Percentiles rank a stretch among this genome's conserved stretches.
These are phyloP conservation scores for Apophysomyces trapeziformis DNA, from an alignment of 371 early-diverging fungal genomes.

Conservation along the genomic window DNA sequence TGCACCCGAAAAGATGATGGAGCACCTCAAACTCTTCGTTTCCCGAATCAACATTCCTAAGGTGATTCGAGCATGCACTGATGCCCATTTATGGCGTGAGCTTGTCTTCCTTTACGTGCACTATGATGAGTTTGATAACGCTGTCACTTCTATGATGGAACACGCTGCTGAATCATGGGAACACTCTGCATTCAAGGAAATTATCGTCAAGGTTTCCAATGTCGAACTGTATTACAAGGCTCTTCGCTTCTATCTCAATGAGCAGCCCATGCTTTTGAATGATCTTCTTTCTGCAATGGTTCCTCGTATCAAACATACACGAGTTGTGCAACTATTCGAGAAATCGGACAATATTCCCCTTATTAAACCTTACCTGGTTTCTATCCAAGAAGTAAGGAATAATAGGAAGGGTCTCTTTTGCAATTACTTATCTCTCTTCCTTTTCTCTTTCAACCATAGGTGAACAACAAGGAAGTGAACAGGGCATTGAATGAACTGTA, in stretches of 20 bases:
- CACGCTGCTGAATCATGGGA: constrained; percentile 94
- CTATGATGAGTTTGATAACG: constrained; percentile 98
- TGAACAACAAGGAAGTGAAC: constrained; percentile 93
- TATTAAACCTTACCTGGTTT: constrained; percentile 91
- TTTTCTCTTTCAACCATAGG: constrained; percentile 16
- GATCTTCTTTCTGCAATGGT: constrained; percentile 89
- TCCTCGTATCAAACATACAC: constrained; percentile 92
- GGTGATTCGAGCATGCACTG: constrained; percentile 93
- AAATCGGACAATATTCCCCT: constrained; percentile 96
- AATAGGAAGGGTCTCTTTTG: not conserved
- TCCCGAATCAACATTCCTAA: constrained; percentile 98
- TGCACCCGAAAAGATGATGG: constrained; percentile 91
- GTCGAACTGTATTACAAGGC: constrained; percentile 97
- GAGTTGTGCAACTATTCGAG: constrained; percentile 95
- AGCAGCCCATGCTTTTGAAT: constrained; percentile 91
- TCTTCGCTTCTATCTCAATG: constrained; percentile 92
- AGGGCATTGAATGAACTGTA: constrained; percentile 92
- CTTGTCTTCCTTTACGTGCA: constrained; percentile 96
- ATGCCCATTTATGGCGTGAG: constrained; percentile 94
- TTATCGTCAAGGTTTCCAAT: constrained; percentile 94
- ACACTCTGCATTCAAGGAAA: constrained; percentile 93
- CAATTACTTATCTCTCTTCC: not conserved
- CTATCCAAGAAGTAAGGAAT: constrained; percentile 76
- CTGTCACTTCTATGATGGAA: constrained; percentile 91
- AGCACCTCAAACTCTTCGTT: constrained; percentile 94